Evolutionary conservation across 306 rosid genomes (phyloP).

Genomic region (Urtica urens): DNA sequence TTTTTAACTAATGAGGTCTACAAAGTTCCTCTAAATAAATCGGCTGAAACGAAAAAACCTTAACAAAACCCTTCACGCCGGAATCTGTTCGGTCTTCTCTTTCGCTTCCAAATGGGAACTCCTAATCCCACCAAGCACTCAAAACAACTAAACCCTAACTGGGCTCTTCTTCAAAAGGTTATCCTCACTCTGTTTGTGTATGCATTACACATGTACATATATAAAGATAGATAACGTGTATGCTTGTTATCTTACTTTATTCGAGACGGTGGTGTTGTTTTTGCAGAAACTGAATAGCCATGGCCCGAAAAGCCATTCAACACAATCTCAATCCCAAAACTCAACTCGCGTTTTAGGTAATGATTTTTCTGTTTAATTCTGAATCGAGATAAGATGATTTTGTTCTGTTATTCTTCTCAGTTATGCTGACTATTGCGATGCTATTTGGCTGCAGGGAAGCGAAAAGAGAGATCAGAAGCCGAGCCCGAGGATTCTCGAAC

Average conservation of each 20-base stretch:
- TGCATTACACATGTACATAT: neutral
- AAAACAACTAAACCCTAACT: constrained; percentile 66
- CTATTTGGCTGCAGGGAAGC: constrained; percentile 48
- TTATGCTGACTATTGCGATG: neutral
- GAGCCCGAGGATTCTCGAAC: constrained; percentile 29
- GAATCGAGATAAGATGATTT: no score
- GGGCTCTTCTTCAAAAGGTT: constrained; percentile 71
- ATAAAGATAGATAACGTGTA: neutral
- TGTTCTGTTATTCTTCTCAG: neutral
- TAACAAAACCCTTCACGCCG: no score
- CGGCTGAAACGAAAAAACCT: no score
- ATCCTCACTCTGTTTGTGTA: neutral
- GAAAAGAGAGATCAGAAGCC: constrained; percentile 49
- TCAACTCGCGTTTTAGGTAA: constrained; percentile 48
- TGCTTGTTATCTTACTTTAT: constrained; percentile 2
- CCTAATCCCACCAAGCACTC: constrained; percentile 27
- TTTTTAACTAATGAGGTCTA: no score
- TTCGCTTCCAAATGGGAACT: no score
- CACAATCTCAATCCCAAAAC: constrained; percentile 20
- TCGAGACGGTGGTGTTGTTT: no score
- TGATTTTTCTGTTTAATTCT: no score
- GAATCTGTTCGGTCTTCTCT: no score
- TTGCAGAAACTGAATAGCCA: constrained; percentile 49
- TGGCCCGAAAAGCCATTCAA: constrained; percentile 34
- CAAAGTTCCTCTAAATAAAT: no score